Evolutionary conservation across 176 grass and related monocot genomes (phyloP), one percentile per base, ranked within the genome.

Genomic region (Zizania latifolia): DNA sequence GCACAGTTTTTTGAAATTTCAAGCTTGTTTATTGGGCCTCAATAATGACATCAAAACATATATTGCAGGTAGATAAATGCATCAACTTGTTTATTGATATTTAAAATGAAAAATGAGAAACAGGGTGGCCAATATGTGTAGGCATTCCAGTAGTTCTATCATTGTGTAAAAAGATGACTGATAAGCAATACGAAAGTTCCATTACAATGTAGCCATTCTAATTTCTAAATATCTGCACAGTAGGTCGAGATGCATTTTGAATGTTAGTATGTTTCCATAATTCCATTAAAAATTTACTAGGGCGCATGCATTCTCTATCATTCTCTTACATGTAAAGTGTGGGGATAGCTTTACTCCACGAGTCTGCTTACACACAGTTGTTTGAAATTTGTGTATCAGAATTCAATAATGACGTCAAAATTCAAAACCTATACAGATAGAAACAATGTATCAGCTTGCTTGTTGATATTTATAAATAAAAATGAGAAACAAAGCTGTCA

Each of bases 361-460:
- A 8, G 19, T 53, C n/a, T 22, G 22, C 7, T 0, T 41, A 29
- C 40, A 3, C 22, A 6, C 12, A 10, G 1, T 38, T 30, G 17
- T 51, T 51, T 19, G 31, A 50, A 62, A 83, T 71, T 71, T 13
- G 37, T 68, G 72, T 75, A 22, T 76, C 7, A 68, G 38, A 33
- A 15, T 15, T 48, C 15, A 50, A 3, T 32, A 76, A 40, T 68
- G 13, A 44, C 65, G 44, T 68, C 36, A 68, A 68, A 29, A 68
- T 44, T 68, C 36, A 68, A 68, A 29, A 68, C 23, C 38, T 68
- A 29, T 44, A 29, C 4, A 29, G 13, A 44, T 29, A 27, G 23
- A 22, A 36, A 65, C n/a, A 22, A n/a, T 10, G n/a, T 48, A 10
- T 17, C 2, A 24, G 43, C 40, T 41, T 60, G 58, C 35, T 10